phyloP scores from a whole-genome alignment of 352 stramenopile species.

The Aphanomyces stellatus region DNA sequence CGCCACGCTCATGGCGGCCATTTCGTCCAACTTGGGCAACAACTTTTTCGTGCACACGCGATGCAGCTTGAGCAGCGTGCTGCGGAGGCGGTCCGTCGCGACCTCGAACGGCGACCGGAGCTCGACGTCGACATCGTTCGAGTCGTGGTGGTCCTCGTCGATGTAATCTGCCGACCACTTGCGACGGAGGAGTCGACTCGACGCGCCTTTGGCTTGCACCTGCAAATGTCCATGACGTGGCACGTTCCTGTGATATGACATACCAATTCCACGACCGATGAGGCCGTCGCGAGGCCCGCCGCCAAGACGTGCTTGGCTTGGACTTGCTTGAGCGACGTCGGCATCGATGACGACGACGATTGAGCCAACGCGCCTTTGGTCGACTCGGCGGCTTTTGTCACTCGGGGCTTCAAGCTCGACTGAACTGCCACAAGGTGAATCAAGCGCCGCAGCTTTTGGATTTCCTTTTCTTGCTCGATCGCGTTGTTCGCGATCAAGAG shows the following conservation, averaged over 20 bases:
- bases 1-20: slow-evolving; percentile 33
- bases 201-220: background rate
- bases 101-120: slow-evolving; percentile 14
- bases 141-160: background rate
- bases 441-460: slow-evolving; percentile 9
- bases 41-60: slow-evolving; percentile 38
- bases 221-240: background rate
- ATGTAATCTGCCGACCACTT: slow-evolving; percentile 15
- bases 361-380: background rate
- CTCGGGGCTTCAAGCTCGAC: background rate
- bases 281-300: background rate
- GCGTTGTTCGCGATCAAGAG: background rate
- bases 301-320: background rate
- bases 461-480: slow-evolving; percentile 10
- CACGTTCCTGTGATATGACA: background rate
- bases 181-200: background rate
- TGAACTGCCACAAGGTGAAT: background rate
- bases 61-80: slow-evolving; percentile 51
- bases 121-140: background rate
- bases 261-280: slow-evolving; percentile 2
- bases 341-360: background rate
- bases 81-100: slow-evolving; percentile 37
- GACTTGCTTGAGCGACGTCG: background rate
- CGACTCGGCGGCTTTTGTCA: no score
- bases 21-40: slow-evolving; percentile 45